Percentiles rank a stretch among this genome's conserved stretches.
Conservation (phyloP, 2,329 filamentous ascomycete genomes). For the Emmonsiellopsis sp. region DNA sequence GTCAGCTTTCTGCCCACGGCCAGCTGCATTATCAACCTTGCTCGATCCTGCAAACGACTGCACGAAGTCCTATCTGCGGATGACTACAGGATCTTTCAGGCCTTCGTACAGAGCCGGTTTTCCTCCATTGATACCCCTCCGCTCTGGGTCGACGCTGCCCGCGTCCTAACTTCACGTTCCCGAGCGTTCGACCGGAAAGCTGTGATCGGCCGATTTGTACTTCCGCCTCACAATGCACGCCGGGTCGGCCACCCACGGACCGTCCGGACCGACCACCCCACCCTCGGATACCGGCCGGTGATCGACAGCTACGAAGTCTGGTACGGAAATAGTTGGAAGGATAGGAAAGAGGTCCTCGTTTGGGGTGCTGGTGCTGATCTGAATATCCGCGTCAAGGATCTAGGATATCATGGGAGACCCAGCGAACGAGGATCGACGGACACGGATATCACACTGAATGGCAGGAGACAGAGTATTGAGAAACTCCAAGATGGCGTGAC, state of each 20-base stretch:
- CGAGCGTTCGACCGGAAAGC: conserved; percentile 49
- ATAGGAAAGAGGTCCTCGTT: conserved; percentile 46
- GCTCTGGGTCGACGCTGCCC: conserved; percentile 42
- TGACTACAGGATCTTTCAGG: conserved; percentile 38
- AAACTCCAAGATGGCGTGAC: conserved; percentile 18
- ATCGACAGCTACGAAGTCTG: conserved; percentile 50
- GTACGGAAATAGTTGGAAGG: conserved; percentile 35
- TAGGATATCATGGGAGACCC: conserved; percentile 19
- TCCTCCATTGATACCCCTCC: conserved; percentile 34
- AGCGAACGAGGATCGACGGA: background rate
- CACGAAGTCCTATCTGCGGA: conserved; percentile 37
- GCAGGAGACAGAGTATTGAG: conserved; percentile 9
- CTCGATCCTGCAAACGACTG: conserved; percentile 37
- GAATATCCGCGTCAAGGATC: conserved; percentile 40
- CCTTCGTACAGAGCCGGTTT: conserved; percentile 41
- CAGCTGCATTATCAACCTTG: conserved; percentile 34
- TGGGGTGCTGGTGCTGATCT: conserved; percentile 54
- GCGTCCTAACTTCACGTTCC: conserved; percentile 46
- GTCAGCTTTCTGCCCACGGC: conserved; percentile 36
- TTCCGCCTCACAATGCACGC: conserved; percentile 34
- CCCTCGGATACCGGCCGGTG: conserved; percentile 48
- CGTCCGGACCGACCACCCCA: conserved; percentile 39
- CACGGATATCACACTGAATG: background rate
- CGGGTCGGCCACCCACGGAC: conserved; percentile 24
- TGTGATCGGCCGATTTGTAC: conserved; percentile 45